Conservation (phyloP, 495 filamentous ascomycete genomes). For the Immersiella caudata region DNA sequence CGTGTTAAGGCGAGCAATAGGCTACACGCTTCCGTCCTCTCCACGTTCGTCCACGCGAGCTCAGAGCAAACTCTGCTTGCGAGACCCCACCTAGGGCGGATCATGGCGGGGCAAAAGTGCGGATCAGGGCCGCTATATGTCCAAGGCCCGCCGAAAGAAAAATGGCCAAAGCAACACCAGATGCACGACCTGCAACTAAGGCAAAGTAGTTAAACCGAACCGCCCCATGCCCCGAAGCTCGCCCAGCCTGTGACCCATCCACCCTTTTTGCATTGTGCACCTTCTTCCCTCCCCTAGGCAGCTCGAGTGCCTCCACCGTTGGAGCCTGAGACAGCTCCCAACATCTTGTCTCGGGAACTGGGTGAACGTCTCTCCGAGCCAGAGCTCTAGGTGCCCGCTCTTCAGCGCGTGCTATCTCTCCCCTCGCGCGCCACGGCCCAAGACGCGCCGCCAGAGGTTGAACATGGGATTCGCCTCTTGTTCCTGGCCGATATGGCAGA, state of each 20-base stretch:
- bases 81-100: neutral
- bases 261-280: neutral
- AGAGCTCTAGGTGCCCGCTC: neutral
- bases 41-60: neutral
- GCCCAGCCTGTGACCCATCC: neutral
- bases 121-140: neutral
- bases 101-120: slow-evolving; percentile 12
- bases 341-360: slow-evolving; percentile 4
- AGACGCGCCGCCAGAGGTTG: slow-evolving; percentile 36
- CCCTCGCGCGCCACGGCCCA: slow-evolving; percentile 23
- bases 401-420: neutral
- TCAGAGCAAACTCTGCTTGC: neutral
- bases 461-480: slow-evolving; percentile 65
- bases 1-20: neutral
- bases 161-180: neutral
- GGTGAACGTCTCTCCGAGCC: neutral
- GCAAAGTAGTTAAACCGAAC: slow-evolving; percentile 11
- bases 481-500: slow-evolving; percentile 76
- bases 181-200: slow-evolving; percentile 2
- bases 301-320: neutral
- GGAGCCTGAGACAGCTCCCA: neutral
- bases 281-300: neutral
- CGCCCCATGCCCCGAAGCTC: neutral
- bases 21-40: neutral
- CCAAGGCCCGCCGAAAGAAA: neutral